Evolutionary conservation across 305 asterid genomes (phyloP), one percentile per base, ranked within the genome.

Genomic region (Solanum hybrid): DNA sequence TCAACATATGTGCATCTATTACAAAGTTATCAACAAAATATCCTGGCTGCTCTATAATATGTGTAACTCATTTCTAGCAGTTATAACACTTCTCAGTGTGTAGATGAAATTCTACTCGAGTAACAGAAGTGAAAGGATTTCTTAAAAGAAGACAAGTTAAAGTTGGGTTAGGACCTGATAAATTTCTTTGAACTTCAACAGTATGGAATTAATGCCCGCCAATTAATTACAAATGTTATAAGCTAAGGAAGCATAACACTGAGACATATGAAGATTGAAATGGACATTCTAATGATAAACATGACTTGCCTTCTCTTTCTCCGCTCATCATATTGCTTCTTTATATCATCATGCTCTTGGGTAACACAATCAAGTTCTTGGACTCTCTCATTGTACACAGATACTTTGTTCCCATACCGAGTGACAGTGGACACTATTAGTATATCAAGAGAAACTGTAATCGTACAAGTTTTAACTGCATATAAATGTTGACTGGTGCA

Each of bases 291-390:
- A 56, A 10, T 64, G 51, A 19, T 37, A 42, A 34, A 6, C 15
- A 89, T 86, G 29, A 56, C 35, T 71, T 79, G 92, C 98, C 99
- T 95, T 92, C 93, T 95, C 94, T 95, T 95, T 92, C 97, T 95
- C 97, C 94, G 94, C 69, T 97, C 97, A 88, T 95, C 99, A 88
- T 97, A 92, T 91, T 95, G 99, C 92, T 94, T 96, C 92, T 95
- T 96, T 66, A 94, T 78, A 73, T 97, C 98, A 91, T 97, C 98
- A 32, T 99, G 97, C 91, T 97, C 91, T 90, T 94, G 95, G 86
- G 98, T 96, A 86, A 95, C 95, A 86, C 88, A 85, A 92, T 95
- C 94, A 89, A 97, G 99, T 82, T 97, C 99, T 86, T 93, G 95
- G 89, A 96, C 97, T 60, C 97, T 93, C 90, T 94, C 98, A 91